Evolutionary conservation across 805 yeast genomes (phyloP), one percentile per base, ranked within the genome.

Genomic region (Cyberlindnera xylosilytica): DNA sequence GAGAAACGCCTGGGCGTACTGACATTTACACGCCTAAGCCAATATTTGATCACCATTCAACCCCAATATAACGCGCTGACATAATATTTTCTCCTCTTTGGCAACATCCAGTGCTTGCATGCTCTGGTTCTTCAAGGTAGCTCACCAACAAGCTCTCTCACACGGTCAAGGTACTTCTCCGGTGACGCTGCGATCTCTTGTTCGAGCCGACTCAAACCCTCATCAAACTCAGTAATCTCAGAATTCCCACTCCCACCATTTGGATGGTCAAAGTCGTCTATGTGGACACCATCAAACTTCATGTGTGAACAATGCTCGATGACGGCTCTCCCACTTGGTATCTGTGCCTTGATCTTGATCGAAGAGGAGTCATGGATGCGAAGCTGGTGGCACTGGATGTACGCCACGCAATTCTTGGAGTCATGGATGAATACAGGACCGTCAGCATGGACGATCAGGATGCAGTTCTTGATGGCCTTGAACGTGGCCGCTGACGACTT

Each of bases 241-340:
- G 29, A 51, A 31, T 49, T 57, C 2, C 42, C 45, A 39, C 56
- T 48, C 7, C 38, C 40, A 10, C 58, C 57, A 33, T 48, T 44
- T n/a, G 58, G 59, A 22, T 36, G 35, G 23, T 53, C 51, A 36
- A 57, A 57, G 35, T 57, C 60, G 37, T 50, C 53, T 10, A 57
- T 31, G 2, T 19, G 30, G 3, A 57, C 32, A 2, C 37, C 50
- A 4, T 45, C 36, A 16, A 57, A 47, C 17, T 19, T 27, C 28
- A 56, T 30, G 6, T 33, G 34, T 4, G 24, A 10, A n/a, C 52
- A 52, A 16, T 44, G 36, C 35, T 57, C 61, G 17, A 57, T 51
- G 20, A 57, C 46, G 11, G 45, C 56, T 24, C 48, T 36, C 4
- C 44, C 43, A 3, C 46, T 39, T 1, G 40, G 41, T 19, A 41